Base-by-base conservation (phyloP, 1,139 yeast genomes). In the Petasospora rhodanensis region DNA sequence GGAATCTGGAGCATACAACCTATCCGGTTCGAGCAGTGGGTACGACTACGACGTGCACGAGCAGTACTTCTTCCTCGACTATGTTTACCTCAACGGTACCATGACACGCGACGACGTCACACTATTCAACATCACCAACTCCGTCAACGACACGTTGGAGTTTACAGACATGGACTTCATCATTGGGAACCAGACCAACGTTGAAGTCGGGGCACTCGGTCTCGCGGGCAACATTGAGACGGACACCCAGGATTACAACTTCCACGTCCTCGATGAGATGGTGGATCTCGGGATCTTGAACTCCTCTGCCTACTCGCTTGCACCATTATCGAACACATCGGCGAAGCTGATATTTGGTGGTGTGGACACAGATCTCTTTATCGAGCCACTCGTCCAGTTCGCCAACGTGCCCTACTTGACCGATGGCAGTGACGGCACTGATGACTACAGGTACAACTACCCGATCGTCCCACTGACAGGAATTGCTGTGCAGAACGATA, bases 381-480 rank as follows among this genome's bases (percentile, higher is more conserved):
- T 49, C 3, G 82, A 77, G 1, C 62, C 66, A 19, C 52, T 79
- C 8, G 66, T 66, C 24, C 54, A 61, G 26, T 79, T 67, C 48
- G 65, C 70, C 29, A 68, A 69, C 49, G 49, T 78, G 2, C 73
- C 80, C 3, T 64, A 68, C 40, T 54, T 46, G 18, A 32, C 46
- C 7, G 34, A 59, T 7, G 42, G 45, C 21, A 54, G n/a, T n/a
- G n/a, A n/a, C n/a, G n/a, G n/a, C n/a, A n/a, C n/a, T n/a, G n/a
- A 54, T 14, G 40, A 34, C 10, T 32, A 51, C 18, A 52, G 67
- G 22, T 51, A 53, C 14, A 49, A 54, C 14, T 60, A 70, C 19
- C 93, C 91, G 2, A 70, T 76, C 14, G 52, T 82, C 4, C 75
- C 79, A 11, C 53, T 83, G 34, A 67, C 74, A 3, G 73, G 73